Evolutionary conservation across 805 yeast genomes (phyloP).

Genomic region (Hanseniaspora vineae): DNA sequence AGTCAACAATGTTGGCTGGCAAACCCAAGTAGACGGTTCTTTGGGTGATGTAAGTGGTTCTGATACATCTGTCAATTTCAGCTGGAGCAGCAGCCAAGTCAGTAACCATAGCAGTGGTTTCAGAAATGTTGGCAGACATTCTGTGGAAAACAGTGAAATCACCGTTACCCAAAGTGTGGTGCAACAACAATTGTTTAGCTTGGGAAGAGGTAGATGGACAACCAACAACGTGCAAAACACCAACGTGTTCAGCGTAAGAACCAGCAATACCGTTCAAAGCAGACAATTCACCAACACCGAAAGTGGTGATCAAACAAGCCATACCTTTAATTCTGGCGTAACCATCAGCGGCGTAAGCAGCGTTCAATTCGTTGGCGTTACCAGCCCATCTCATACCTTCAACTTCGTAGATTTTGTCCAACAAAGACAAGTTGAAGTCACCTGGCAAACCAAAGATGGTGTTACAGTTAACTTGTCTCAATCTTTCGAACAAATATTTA

Average conservation of each 20-base stretch:
- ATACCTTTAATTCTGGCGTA: slow-evolving; percentile 72
- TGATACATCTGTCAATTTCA: slow-evolving; percentile 61
- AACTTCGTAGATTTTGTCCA: slow-evolving; percentile 64
- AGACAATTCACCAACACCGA: slow-evolving; percentile 82
- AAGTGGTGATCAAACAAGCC: slow-evolving; percentile 66
- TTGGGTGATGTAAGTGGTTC: slow-evolving; percentile 57
- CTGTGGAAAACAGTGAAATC: slow-evolving; percentile 67
- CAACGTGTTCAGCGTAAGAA: slow-evolving; percentile 81
- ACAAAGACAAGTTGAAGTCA: slow-evolving; percentile 60
- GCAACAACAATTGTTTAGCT: slow-evolving; percentile 58
- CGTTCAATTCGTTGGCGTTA: slow-evolving; percentile 80
- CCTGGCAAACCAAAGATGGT: slow-evolving; percentile 76
- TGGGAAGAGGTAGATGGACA: slow-evolving; percentile 69
- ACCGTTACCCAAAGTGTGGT: slow-evolving; percentile 77
- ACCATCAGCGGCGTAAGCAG: slow-evolving; percentile 77
- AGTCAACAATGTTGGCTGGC: slow-evolving; percentile 71
- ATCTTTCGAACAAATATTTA: slow-evolving; percentile 64
- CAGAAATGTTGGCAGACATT: slow-evolving; percentile 65
- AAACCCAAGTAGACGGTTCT: slow-evolving; percentile 75
- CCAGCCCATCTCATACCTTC: slow-evolving; percentile 80
- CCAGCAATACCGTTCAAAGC: slow-evolving; percentile 84
- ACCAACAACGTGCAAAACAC: slow-evolving; percentile 74
- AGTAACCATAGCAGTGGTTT: slow-evolving; percentile 50
- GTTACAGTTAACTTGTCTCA: slow-evolving; percentile 55
- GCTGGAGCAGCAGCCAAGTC: slow-evolving; percentile 55